Evolutionary conservation across 2,329 filamentous ascomycete species (phyloP).

Genomic region (Exophiala calicioides): DNA sequence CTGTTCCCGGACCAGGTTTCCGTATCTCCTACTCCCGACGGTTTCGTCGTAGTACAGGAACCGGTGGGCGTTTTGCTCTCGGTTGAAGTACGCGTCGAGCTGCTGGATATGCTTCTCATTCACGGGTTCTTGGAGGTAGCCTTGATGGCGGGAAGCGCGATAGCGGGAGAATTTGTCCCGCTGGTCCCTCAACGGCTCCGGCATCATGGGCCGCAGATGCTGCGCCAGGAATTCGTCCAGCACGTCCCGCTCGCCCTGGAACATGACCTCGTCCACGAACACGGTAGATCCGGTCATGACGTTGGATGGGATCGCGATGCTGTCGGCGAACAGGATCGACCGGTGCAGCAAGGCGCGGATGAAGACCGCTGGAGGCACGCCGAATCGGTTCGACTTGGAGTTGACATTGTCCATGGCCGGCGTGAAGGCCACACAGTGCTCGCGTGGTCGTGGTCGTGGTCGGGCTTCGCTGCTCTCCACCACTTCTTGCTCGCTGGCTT

Average conservation of each 20-base stretch:
- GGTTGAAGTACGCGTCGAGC: conserved; percentile 7
- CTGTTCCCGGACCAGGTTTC: not conserved
- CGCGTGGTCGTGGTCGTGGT: no score
- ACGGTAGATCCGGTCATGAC: conserved; percentile 6
- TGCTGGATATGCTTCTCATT: conserved; percentile 7
- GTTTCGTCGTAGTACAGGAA: conserved; percentile 8
- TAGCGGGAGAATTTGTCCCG: conserved; percentile 3
- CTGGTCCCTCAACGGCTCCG: not conserved
- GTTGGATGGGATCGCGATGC: conserved; percentile 2
- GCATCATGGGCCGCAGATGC: not conserved
- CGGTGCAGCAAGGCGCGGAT: conserved; percentile 6
- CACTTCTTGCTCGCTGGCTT: no score
- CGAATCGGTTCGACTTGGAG: conserved; percentile 7
- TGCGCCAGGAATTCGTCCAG: conserved; percentile 4
- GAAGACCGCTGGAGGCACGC: conserved; percentile 1
- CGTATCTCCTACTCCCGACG: not conserved
- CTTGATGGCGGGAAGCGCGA: conserved; percentile 2
- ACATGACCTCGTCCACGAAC: conserved; percentile 8
- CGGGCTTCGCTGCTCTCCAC: no score
- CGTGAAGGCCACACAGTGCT: conserved; percentile 7
- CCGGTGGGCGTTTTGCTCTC: conserved; percentile 4
- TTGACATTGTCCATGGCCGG: conserved; percentile 11
- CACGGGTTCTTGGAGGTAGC: conserved; percentile 6
- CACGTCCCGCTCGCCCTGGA: conserved; percentile 7
- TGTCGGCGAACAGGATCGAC: conserved; percentile 6